Percentiles rank a stretch among this genome's conserved stretches.
phyloP scores from a whole-genome alignment of 345 rosid species.

The Gossypium herbaceum region DNA sequence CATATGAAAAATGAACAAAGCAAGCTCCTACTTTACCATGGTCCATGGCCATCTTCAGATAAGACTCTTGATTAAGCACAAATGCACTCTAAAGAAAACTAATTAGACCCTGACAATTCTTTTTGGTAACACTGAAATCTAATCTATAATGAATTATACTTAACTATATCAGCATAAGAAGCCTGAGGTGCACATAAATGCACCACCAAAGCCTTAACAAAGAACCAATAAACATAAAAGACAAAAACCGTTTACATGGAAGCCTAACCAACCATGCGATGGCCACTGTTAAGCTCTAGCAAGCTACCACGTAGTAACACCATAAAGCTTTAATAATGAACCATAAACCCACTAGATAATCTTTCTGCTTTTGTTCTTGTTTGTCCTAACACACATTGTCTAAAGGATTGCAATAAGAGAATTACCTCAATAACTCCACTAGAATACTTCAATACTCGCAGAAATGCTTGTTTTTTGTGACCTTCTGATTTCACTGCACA shows the following conservation, averaged over 20 bases:
- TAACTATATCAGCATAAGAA: neutral
- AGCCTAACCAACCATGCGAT: neutral
- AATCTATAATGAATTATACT: neutral
- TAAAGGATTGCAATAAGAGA: slow-evolving; percentile 4
- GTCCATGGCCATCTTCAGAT: neutral
- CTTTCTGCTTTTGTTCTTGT: neutral
- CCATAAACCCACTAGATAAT: neutral
- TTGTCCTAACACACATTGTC: neutral
- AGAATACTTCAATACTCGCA: slow-evolving; percentile 88
- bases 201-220: neutral
- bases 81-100: neutral
- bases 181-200: neutral
- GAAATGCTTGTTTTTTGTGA: slow-evolving; percentile 69
- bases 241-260: neutral
- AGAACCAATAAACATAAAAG: neutral
- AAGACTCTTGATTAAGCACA: neutral
- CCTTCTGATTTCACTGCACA: slow-evolving; percentile 73
- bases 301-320: neutral
- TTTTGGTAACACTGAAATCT: neutral
- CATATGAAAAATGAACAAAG: neutral
- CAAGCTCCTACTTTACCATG: neutral
- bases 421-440: slow-evolving; percentile 93
- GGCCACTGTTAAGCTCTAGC: neutral
- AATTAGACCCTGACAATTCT: neutral
- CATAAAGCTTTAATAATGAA: neutral